Percentiles rank a stretch among this genome's conserved stretches.
phyloP scores from a whole-genome alignment of 495 filamentous ascomycete species.

The Pseudomonodictys pantanalensis region DNA sequence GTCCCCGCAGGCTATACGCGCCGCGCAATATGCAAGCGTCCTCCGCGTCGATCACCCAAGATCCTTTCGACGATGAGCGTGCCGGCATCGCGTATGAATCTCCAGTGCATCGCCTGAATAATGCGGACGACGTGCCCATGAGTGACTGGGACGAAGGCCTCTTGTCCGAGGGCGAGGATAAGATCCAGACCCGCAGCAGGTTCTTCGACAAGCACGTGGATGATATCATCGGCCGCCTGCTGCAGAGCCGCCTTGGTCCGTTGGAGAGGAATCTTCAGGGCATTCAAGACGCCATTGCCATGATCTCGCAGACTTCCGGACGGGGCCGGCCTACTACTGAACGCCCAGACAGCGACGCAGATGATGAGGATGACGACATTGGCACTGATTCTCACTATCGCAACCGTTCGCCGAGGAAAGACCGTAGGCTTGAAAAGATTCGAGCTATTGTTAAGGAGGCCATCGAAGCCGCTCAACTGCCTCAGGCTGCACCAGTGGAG shows the following conservation, averaged over 20 bases:
- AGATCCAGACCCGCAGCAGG: slow-evolving; percentile 65
- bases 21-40: slow-evolving; percentile 21
- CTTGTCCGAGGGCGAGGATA: slow-evolving; percentile 75
- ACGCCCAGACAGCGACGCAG: slow-evolving; percentile 76
- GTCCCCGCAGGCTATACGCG: slow-evolving; percentile 51
- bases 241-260: slow-evolving; percentile 72
- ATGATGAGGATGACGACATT: slow-evolving; percentile 83
- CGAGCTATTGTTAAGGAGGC: slow-evolving; percentile 77
- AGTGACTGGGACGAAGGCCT: slow-evolving; percentile 92
- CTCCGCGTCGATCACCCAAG: slow-evolving; percentile 28
- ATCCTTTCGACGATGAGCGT: slow-evolving; percentile 48
- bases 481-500: slow-evolving; percentile 26
- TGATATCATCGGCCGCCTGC: slow-evolving; percentile 72
- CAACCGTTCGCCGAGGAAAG: slow-evolving; percentile 63
- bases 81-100: slow-evolving; percentile 49
- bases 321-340: slow-evolving; percentile 28
- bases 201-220: slow-evolving; percentile 91
- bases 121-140: slow-evolving; percentile 59
- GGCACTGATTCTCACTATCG: slow-evolving; percentile 50
- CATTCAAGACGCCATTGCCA: slow-evolving; percentile 57
- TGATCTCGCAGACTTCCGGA: slow-evolving; percentile 20
- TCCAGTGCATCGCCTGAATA: slow-evolving; percentile 60
- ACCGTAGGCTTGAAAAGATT: slow-evolving; percentile 80
- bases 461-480: slow-evolving; percentile 27
- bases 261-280: slow-evolving; percentile 70